Base-by-base conservation (phyloP, 2,329 filamentous ascomycete genomes). In the Clarireedia homoeocarpa region DNA sequence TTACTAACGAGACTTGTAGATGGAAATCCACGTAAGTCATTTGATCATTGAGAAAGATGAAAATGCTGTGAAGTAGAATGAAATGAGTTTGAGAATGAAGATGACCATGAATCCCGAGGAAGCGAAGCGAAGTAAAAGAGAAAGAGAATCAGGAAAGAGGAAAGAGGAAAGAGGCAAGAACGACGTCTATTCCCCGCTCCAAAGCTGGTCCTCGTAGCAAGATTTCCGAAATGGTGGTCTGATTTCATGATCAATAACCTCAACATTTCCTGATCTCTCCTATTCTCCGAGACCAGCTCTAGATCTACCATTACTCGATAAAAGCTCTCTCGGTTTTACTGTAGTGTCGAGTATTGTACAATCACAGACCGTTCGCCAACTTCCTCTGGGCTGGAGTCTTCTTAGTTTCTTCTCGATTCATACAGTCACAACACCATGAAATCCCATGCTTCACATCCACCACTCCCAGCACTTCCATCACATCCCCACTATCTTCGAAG, bases 1-100 rank as follows among this genome's bases (percentile, higher is more conserved):
- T 51, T 15, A 52, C 15, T 20, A 5, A 23, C 20, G 2, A 12
- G n/a, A 2, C 2, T 46, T n/a, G 30, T 52, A 56, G 94, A 68
- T 99, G 94, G 94, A 99, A 99, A 78, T 91, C 92, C 72, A 96
- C 91, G 80, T 88, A 75, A 74, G 84, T 84, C 58, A 30, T 44
- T 23, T 44, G 9, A 17, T 17, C 5, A 6, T 23, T 7, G 44
- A 27, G 20, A 10, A 14, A 26, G 15, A 26, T 26, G 20, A 47
- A 15, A 47, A 44, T 17, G 9, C 40, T 44, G n/a, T 17, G 5
- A 44, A 10, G 40, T 44, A n/a, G n/a, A 44, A 20, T 44, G 40
- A 44, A 20, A n/a, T 40, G 40, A 17, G 40, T 44, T n/a, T 10
- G 20, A 17, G 40, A 44, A 20, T 44, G n/a, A 23, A 44, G n/a